Evolutionary conservation across 2,329 filamentous ascomycete genomes (phyloP), one percentile per base, ranked within the genome.

Genomic region (Clonostachys chloroleuca): DNA sequence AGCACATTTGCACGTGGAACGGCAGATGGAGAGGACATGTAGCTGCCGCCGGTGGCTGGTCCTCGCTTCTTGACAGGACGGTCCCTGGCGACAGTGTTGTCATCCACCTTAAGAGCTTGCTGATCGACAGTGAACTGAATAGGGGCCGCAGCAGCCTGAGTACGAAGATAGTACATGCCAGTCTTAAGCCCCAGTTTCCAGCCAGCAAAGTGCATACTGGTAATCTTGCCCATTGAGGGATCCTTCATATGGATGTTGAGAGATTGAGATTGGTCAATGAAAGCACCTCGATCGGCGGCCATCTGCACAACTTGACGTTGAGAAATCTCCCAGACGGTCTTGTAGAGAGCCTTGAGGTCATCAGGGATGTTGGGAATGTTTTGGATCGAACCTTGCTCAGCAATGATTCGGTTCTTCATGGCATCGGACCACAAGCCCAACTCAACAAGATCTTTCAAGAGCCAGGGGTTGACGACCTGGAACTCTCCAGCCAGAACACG

Each of bases 341-440:
- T 99, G 83, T 99, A 99, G 7, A 99, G 81, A 37, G 86, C 84
- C 78, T 99, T 99, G 78, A 95, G 87, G 58, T 99, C 94, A 34
- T 87, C 83, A 13, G 94, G 92, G 53, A 99, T 96, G 72, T 95
- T 97, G 64, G 92, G 89, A 53, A 99, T 92, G 70, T 94, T 92
- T 70, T 97, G 94, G 47, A 99, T 87, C 17, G 92, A 97, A 56
- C 94, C 94, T 56, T 89, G 89, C 52, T 96, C 92, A 49, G 94
- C 87, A 62, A 99, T 99, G 78, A 99, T 99, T 60, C 94, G 91
- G 79, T 99, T 99, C 86, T 99, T 99, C 94, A 99, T 99, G 75
- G 91, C 90, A 72, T 99, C 92, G 43, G 92, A 96, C 94, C 94
- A 99, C 41, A 99, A 80, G 51, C 94, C 94, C 75, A 96, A 89